Conservation (phyloP, 2,329 filamentous ascomycete genomes). For the Cladophialophora bantiana region DNA sequence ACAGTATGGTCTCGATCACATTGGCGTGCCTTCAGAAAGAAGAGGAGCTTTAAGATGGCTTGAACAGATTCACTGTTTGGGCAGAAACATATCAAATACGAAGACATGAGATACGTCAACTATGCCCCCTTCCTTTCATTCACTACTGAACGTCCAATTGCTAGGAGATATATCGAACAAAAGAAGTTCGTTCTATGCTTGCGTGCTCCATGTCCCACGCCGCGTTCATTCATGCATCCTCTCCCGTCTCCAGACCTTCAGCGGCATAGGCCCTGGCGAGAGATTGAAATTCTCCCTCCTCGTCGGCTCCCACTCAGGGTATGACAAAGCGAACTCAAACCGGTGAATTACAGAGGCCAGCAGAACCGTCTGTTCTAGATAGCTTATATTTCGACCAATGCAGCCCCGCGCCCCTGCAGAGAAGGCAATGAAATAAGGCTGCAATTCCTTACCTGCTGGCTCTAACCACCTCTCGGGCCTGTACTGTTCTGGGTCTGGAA, state of each 20-base stretch:
- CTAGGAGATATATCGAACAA: not conserved
- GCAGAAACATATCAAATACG: not conserved
- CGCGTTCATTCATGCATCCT: not conserved
- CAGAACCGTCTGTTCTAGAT: constrained; percentile 57
- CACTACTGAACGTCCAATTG: not conserved
- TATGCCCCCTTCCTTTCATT: not conserved
- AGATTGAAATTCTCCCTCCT: constrained; percentile 45
- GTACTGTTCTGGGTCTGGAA: constrained; percentile 69
- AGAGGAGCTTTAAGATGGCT: not conserved
- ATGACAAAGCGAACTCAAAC: constrained; percentile 51
- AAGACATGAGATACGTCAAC: not conserved
- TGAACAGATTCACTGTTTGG: not conserved
- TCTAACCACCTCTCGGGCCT: constrained; percentile 64
- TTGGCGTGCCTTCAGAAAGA: not conserved
- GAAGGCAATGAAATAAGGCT: constrained; percentile 45
- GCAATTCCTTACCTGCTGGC: constrained; percentile 30
- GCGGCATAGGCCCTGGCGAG: constrained; percentile 42
- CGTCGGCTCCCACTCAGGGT: constrained; percentile 42
- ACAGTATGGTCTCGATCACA: not conserved
- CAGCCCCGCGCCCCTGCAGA: constrained; percentile 50
- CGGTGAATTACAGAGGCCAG: constrained; percentile 53
- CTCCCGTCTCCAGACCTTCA: constrained; percentile 44
- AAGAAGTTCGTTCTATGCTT: not conserved
- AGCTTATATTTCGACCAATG: constrained; percentile 52
- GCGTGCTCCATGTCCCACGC: not conserved